phyloP scores from a whole-genome alignment of 2,329 filamentous ascomycete species.

The Ophiosphaerella korrae region DNA sequence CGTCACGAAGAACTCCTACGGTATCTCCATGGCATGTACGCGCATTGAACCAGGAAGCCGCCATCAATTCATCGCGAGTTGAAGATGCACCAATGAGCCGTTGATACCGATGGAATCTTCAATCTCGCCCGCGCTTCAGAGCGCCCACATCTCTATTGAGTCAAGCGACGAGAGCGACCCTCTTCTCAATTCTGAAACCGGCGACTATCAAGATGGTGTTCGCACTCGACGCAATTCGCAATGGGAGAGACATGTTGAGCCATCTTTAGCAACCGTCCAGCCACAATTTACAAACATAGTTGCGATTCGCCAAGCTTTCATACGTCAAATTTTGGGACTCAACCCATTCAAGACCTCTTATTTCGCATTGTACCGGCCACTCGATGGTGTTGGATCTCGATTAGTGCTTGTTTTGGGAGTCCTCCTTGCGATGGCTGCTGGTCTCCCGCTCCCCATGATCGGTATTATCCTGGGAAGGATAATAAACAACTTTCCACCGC shows the following conservation, averaged over 20 bases:
- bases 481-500: slow-evolving; percentile 57
- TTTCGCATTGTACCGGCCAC: slow-evolving; percentile 53
- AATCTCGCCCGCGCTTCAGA: slow-evolving; percentile 3
- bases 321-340: slow-evolving; percentile 48
- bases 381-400: slow-evolving; percentile 50
- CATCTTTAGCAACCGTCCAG: slow-evolving; percentile 43
- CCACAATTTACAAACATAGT: slow-evolving; percentile 37
- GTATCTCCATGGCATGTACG: slow-evolving; percentile 14
- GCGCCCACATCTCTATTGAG: slow-evolving; percentile 10
- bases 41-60: slow-evolving; percentile 4
- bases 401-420: slow-evolving; percentile 41
- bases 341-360: slow-evolving; percentile 57
- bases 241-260: slow-evolving; percentile 43
- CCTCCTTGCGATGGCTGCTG: slow-evolving; percentile 57
- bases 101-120: slow-evolving; percentile 8
- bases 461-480: slow-evolving; percentile 60
- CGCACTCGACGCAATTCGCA: slow-evolving; percentile 29
- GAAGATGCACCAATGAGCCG: neutral
- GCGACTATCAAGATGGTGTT: slow-evolving; percentile 14
- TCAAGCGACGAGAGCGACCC: slow-evolving; percentile 22
- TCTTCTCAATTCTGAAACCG: slow-evolving; percentile 28
- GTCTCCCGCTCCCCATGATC: slow-evolving; percentile 66
- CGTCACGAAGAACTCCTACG: slow-evolving; percentile 7
- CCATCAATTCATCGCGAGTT: neutral
- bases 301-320: slow-evolving; percentile 38